Percentiles rank a stretch among this genome's conserved stretches.
These are phyloP conservation scores for Xerocomus cyaneibrunnescens DNA, from an alignment of 1,284 basidiomycete species.

Conservation along the genomic window DNA sequence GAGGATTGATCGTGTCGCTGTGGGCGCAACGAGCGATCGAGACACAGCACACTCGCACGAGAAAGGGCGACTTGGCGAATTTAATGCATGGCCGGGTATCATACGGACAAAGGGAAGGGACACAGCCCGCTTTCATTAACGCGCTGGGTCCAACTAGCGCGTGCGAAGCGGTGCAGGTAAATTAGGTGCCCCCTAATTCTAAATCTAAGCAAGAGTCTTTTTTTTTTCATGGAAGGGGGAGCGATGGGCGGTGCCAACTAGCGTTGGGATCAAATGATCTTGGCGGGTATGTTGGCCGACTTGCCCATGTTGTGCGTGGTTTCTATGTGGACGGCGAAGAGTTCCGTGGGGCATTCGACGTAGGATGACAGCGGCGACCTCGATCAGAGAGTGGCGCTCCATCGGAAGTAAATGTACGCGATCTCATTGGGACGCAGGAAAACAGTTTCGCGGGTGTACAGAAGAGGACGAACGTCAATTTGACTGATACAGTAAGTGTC, in stretches of 20 bases:
- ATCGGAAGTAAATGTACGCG: conserved; percentile 3
- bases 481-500: conserved; percentile 1
- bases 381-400: conserved; percentile 10
- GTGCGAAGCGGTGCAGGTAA: conserved; percentile 10
- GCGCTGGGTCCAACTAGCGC: conserved; percentile 3
- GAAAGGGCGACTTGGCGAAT: neutral
- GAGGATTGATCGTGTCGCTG: neutral
- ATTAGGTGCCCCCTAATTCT: neutral
- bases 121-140: conserved; percentile 22
- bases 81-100: conserved; percentile 4
- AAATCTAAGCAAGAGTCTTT: neutral
- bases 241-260: conserved; percentile 5
- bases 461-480: neutral
- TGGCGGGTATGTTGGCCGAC: neutral
- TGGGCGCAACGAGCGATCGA: neutral
- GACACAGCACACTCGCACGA: neutral
- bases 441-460: conserved; percentile 16
- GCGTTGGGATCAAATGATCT: conserved; percentile 8
- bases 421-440: neutral
- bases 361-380: conserved; percentile 9
- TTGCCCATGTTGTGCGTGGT: neutral
- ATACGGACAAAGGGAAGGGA: neutral
- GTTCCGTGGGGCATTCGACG: neutral
- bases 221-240: too few relatives aligned
- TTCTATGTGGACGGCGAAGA: neutral